Conservation (phyloP, 305 asterid species). For the Solanum hybrid region DNA sequence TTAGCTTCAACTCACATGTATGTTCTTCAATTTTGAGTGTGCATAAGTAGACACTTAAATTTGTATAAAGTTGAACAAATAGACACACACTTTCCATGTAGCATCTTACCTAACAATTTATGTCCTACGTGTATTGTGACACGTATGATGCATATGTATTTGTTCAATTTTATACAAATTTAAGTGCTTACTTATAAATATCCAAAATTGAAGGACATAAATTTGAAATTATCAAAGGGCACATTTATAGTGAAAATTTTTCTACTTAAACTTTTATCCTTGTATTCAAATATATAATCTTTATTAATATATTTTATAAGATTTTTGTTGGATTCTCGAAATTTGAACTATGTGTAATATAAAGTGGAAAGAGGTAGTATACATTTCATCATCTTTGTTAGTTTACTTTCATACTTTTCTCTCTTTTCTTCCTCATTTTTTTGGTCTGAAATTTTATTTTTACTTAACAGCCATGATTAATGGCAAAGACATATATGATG, state of each 20-base stretch:
- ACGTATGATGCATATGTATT: no score
- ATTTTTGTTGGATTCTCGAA: not conserved
- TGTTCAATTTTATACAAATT: no score
- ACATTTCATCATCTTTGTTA: not conserved
- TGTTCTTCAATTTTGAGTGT: no score
- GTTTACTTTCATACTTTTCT: not conserved
- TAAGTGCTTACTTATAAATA: no score
- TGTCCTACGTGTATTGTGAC: no score
- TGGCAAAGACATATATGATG: constrained; percentile 81
- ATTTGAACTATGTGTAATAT: not conserved
- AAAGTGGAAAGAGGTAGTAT: not conserved
- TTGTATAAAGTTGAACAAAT: no score
- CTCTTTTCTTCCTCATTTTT: not conserved
- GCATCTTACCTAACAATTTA: no score
- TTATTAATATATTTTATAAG: no score
- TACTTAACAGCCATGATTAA: constrained; percentile 40
- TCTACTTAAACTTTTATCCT: no score
- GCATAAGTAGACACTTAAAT: fast-evolving
- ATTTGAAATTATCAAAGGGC: not conserved
- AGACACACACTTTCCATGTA: no score
- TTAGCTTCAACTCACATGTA: not conserved
- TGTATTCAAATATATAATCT: not conserved
- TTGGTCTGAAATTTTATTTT: not conserved
- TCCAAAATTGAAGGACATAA: not conserved
- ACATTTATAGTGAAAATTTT: no score